Evolutionary conservation across 495 filamentous ascomycete species (phyloP).

Genomic region (Beverwykella pulmonaria): DNA sequence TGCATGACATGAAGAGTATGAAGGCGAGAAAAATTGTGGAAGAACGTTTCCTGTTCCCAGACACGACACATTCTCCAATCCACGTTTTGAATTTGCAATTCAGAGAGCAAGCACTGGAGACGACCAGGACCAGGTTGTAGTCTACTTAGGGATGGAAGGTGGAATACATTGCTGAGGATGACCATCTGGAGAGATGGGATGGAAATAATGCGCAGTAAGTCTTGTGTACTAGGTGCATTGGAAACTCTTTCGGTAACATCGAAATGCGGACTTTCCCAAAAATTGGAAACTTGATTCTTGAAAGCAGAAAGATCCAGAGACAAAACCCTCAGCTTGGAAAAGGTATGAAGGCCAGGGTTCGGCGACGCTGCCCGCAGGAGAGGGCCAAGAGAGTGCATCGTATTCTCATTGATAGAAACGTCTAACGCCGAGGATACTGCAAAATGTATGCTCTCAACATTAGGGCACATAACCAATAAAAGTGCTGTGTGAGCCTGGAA

Average conservation of each 20-base stretch:
- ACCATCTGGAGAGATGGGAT: neutral
- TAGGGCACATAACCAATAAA: neutral
- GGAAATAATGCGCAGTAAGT: neutral
- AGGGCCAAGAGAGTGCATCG: neutral
- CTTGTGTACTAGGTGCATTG: neutral
- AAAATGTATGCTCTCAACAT: no score
- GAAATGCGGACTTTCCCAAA: neutral
- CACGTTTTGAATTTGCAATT: neutral
- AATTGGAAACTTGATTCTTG: neutral
- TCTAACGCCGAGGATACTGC: neutral
- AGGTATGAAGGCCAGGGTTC: neutral
- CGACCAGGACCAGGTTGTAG: neutral
- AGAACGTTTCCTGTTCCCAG: neutral
- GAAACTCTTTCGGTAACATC: no score
- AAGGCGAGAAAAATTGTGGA: neutral
- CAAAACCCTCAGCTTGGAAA: neutral
- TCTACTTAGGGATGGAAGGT: neutral
- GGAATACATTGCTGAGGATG: neutral
- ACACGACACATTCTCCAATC: neutral
- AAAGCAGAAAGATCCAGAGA: neutral
- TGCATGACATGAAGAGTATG: neutral
- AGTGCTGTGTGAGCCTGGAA: no score
- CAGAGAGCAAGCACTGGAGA: neutral
- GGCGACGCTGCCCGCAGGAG: neutral
- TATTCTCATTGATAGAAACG: neutral